phyloP scores from a whole-genome alignment of 192 early-diverging fungal species.

The Mortierella alpina region DNA sequence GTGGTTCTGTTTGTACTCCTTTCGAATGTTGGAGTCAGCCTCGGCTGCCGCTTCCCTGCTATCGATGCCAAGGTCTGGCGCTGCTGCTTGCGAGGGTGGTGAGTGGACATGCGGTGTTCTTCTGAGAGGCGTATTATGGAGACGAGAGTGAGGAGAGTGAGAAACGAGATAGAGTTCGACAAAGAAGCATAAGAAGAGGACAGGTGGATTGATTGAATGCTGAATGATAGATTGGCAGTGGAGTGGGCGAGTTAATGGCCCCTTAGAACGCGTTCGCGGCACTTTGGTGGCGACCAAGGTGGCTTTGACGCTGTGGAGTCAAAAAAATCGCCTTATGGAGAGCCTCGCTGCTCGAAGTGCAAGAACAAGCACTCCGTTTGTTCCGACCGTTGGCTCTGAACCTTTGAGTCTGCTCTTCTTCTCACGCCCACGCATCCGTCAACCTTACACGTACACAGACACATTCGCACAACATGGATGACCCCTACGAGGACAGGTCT shows the following conservation, averaged over 20 bases:
- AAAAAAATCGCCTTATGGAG: no score
- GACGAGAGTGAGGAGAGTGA: background rate
- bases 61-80: background rate
- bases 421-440: background rate
- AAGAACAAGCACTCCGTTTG: no score
- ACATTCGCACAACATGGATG: conserved; percentile 24
- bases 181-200: background rate
- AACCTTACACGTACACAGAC: background rate
- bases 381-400: no score
- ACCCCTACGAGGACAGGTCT: conserved; percentile 53
- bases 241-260: no score
- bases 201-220: background rate
- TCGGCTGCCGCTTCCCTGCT: no score
- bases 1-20: background rate
- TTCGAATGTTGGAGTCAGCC: background rate
- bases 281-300: no score
- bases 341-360: no score
- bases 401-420: background rate
- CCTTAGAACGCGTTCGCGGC: no score
- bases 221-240: no score
- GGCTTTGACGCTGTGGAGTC: no score
- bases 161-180: background rate
- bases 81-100: background rate
- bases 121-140: background rate
- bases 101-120: background rate